Base-by-base conservation (phyloP, 176 grass and related monocot species). In the Aegilops tauschii region DNA sequence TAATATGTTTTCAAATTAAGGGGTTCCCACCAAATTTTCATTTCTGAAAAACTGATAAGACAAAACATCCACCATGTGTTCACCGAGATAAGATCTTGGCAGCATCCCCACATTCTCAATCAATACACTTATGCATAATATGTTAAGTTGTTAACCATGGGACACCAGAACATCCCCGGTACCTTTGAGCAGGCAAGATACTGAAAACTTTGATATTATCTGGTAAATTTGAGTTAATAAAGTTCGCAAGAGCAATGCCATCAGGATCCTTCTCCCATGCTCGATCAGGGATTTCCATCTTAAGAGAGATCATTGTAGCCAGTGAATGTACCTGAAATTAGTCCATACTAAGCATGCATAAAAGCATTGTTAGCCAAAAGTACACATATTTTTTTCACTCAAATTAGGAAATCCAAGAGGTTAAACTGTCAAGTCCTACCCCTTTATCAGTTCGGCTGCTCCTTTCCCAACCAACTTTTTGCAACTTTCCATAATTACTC, bases 391-490 rank as follows among this genome's bases (percentile, higher is more conserved):
- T 80, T 80, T 79, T 30, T 8, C 9, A 73, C 28, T 66, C 8
- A 1, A 1, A 69, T 88, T 36, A 78, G 65, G 42, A 71, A 80
- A 18, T 50, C 80, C 32, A 77, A 78, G 64, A 78, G 25, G 34
- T 83, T 44, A 50, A 42, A 76, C 40, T 13, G 12, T 83, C 76
- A 56, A 78, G 40, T 34, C 91, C 65, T 90, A 98, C 92, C 80
- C 92, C 94, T 94, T 99, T 96, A 87, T 99, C 94, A 83, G 97
- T 99, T 83, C 97, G 65, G 85, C 94, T 96, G 86, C 97, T 99
- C 87, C 94, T 89, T n/a, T 86, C 85, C 97, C 94, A 99, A 20
- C 94, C 92, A 86, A 99, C 45, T 88, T 89, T 96, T 50, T 93
- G 78, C 32, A 94, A 76, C 47, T 99, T 63, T 31, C 94, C 97